Evolutionary conservation across 257 asterid genomes (phyloP).

Genomic region (Solanum appendiculatum): DNA sequence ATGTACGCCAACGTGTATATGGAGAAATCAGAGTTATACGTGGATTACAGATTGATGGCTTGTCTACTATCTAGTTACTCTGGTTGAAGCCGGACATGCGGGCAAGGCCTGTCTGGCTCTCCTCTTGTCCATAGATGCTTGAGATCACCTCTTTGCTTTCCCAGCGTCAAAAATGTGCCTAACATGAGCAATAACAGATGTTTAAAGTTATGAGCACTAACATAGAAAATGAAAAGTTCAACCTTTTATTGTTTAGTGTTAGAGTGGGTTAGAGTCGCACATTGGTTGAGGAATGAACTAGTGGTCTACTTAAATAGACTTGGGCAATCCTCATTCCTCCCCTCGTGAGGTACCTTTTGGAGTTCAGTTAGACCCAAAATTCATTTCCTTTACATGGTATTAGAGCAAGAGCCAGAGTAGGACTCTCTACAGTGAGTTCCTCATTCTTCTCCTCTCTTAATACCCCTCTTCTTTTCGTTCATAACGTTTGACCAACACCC

Average conservation of each 20-base stretch:
- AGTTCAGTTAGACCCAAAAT: neutral
- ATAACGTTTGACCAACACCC: neutral
- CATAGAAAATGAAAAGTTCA: neutral
- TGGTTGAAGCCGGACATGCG: constrained; percentile 52
- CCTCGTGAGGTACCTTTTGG: neutral
- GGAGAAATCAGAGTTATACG: neutral
- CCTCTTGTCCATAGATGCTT: constrained; percentile 79
- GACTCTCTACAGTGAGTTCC: neutral
- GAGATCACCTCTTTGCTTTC: constrained; percentile 71
- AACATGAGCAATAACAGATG: constrained; percentile 2
- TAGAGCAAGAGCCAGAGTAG: neutral
- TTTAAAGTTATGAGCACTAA: neutral
- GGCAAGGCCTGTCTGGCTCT: constrained; percentile 78
- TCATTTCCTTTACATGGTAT: neutral
- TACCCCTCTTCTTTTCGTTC: neutral
- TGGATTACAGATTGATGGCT: neutral
- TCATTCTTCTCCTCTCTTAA: neutral
- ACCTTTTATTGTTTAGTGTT: neutral
- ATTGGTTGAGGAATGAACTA: neutral
- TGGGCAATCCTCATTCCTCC: neutral
- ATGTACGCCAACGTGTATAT: neutral
- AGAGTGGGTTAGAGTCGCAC: neutral
- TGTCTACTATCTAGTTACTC: neutral
- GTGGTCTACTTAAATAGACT: neutral
- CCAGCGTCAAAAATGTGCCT: constrained; percentile 77